Evolutionary conservation across 2,329 filamentous ascomycete genomes (phyloP), one percentile per base, ranked within the genome.

Genomic region (Aspergillus calidoustus): DNA sequence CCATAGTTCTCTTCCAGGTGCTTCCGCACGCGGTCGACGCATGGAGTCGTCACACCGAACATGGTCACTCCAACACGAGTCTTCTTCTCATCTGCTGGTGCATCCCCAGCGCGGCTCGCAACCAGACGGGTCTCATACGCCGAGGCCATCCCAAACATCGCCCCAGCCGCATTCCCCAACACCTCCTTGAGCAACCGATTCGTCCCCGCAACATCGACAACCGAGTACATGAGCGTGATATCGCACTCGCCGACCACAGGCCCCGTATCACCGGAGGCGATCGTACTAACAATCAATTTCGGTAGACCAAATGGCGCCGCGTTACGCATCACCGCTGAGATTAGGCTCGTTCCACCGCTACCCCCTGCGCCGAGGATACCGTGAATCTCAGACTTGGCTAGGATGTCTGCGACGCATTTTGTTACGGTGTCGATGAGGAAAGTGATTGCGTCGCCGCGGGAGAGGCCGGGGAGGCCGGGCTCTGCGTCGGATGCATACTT

Each of bases 11-110:
- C 63, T 55, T 85, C 80, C 0, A 91, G 78, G 50, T 83, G 74
- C 1, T 73, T 67, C 0, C 87, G 81, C 1, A 89, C 83, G 1
- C 72, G 75, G 51, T 88, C 84, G 0, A 88, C 88, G 11, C 84
- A 85, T 0, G 88, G 87, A 0, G 89, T 91, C 0, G 89, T 92
- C 7, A 91, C 88, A 2, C 89, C 89, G 69, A 91, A 91, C 89
- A 91, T 91, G 2, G 89, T 90, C 25, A 91, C 83, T 0, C 83
- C 89, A 7, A 91, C 79, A 1, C 54, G 38, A 3, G 28, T 57
- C 38, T 56, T 60, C 23, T 8, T 44, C 22, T 38, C 11, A 23
- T 4, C 44, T 22, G 8, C 48, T 3, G 28, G 7, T 47, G 4
- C 22, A 1, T 5, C n/a, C 31, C 9, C 28, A 7, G 7, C 17